A percentile compares a stretch with the other conserved stretches of the same genome.
These are phyloP conservation scores for Liriodendron chinense DNA, from an alignment of 164 flowering plant species.

Conservation along the genomic window DNA sequence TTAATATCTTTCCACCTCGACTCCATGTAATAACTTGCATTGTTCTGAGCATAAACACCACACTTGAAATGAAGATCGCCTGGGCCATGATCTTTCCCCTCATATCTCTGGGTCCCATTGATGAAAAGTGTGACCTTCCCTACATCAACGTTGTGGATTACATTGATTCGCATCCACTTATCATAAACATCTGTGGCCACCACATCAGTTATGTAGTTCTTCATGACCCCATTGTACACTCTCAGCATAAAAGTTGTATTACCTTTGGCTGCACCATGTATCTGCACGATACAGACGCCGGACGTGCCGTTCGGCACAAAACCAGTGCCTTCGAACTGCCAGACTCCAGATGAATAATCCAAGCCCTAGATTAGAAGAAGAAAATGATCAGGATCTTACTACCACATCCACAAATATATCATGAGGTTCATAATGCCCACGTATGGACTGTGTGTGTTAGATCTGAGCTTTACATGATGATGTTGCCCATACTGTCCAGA, in stretches of 20 bases:
- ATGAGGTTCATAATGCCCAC: no score
- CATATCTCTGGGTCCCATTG: slow-evolving; percentile 22
- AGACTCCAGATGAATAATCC: slow-evolving; percentile 28
- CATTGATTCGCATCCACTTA: slow-evolving; percentile 32
- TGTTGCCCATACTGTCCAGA: no score
- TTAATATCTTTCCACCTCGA: slow-evolving; percentile 37
- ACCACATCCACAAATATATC: no score
- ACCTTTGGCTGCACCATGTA: slow-evolving; percentile 9
- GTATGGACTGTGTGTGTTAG: no score
- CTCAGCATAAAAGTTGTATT: slow-evolving; percentile 12
- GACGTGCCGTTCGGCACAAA: slow-evolving; percentile 19
- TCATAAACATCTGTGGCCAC: slow-evolving; percentile 23
- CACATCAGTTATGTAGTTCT: slow-evolving; percentile 7
- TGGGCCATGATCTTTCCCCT: slow-evolving; percentile 21
- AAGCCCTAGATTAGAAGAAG: slow-evolving; percentile 20
- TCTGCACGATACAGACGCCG: slow-evolving; percentile 19
- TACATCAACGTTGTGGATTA: slow-evolving; percentile 31
- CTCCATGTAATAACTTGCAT: slow-evolving; percentile 35
- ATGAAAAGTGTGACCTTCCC: slow-evolving; percentile 25
- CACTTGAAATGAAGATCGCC: slow-evolving; percentile 31
- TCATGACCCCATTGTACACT: slow-evolving; percentile 16
- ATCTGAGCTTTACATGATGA: no score
- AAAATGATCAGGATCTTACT: no score
- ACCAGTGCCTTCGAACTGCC: slow-evolving; percentile 25
- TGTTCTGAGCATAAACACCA: slow-evolving; percentile 27